Evolutionary conservation across 306 rosid species (phyloP).

Genomic region (Vicia villosa): DNA sequence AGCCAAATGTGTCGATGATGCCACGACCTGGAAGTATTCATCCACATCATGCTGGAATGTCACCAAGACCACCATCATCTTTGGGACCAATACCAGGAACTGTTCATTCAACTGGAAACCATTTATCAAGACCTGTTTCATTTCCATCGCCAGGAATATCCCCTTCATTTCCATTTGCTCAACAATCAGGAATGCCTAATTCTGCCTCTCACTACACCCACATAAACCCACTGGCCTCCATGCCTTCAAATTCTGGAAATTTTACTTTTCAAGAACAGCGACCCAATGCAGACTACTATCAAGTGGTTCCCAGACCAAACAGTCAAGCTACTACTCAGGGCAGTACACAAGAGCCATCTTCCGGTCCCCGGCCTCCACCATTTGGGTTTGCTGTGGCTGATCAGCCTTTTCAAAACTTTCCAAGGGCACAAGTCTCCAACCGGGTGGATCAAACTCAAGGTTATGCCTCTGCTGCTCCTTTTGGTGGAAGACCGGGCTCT

Average conservation of each 20-base stretch:
- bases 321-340: conserved; percentile 47
- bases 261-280: conserved; percentile 68
- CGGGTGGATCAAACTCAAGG: conserved; percentile 52
- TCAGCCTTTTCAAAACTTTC: conserved; percentile 58
- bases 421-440: conserved; percentile 51
- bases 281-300: conserved; percentile 52
- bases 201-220: conserved; percentile 46
- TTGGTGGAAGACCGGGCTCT: conserved; percentile 52
- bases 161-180: conserved; percentile 41
- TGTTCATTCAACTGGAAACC: too few species aligned
- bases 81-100: conserved; percentile 76
- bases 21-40: conserved; percentile 42
- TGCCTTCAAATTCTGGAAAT: conserved; percentile 57
- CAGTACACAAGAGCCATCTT: conserved; percentile 44
- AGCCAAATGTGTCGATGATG: conserved; percentile 44
- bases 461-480: conserved; percentile 45
- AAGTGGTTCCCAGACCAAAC: conserved; percentile 47
- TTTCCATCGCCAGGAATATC: not conserved
- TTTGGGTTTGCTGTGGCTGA: conserved; percentile 50
- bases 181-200: conserved; percentile 58
- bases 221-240: conserved; percentile 43
- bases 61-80: conserved; percentile 57
- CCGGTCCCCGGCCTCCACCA: conserved; percentile 48
- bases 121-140: too few species aligned
- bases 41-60: conserved; percentile 51